A percentile compares a stretch with the other conserved stretches of the same genome.
phyloP scores from a whole-genome alignment of 2,329 filamentous ascomycete genomes.

The Paecilomyces dactylethromorphus region DNA sequence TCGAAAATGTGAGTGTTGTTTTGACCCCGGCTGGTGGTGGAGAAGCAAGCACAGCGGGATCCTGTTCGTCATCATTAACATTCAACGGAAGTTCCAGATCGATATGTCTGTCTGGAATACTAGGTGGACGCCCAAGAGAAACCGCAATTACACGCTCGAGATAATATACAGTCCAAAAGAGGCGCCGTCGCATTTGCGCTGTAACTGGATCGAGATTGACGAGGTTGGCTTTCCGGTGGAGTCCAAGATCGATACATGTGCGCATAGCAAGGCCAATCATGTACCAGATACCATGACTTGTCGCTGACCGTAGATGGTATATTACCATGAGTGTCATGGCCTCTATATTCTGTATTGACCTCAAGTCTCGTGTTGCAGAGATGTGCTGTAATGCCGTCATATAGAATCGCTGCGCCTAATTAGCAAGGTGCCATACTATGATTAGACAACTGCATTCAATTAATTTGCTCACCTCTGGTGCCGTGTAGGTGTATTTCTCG shows the following conservation, averaged over 20 bases:
- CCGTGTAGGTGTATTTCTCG: constrained; percentile 38
- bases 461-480: constrained; percentile 31
- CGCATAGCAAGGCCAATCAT: constrained; percentile 50
- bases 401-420: constrained; percentile 39
- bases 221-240: constrained; percentile 45
- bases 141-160: constrained; percentile 45
- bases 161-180: constrained; percentile 50
- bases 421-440: neutral
- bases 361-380: constrained; percentile 42
- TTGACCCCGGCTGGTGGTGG: constrained; percentile 21
- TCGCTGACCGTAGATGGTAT: constrained; percentile 46
- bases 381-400: constrained; percentile 45
- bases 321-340: constrained; percentile 47
- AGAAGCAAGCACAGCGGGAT: constrained; percentile 25
- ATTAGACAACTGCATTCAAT: neutral
- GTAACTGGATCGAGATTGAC: constrained; percentile 34
- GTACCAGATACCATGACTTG: constrained; percentile 48
- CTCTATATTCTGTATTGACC: constrained; percentile 47
- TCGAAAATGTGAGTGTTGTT: constrained; percentile 36
- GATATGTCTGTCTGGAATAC: constrained; percentile 46
- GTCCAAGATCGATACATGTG: constrained; percentile 46
- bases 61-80: constrained; percentile 35
- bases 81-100: constrained; percentile 44
- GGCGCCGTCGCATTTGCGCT: constrained; percentile 39
- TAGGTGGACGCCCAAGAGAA: constrained; percentile 46